Evolutionary conservation across 2,329 filamentous ascomycete genomes (phyloP).

Genomic region (Aspergillus costaricaensis): DNA sequence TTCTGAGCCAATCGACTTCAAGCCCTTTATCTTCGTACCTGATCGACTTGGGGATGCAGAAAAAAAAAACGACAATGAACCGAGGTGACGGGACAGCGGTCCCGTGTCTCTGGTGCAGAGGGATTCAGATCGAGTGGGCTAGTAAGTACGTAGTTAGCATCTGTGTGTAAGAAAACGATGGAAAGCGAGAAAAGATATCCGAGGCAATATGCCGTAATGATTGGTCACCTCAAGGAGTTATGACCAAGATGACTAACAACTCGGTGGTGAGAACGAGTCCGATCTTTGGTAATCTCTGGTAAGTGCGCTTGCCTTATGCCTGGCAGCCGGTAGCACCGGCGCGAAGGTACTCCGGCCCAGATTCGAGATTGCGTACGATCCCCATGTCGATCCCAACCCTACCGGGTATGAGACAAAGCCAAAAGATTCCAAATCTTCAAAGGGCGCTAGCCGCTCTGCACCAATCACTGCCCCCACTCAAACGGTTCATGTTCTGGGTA

Average conservation of each 20-base stretch:
- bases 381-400: slow-evolving; percentile 20
- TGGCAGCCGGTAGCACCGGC: neutral
- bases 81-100: neutral
- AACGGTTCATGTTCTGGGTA: slow-evolving; percentile 23
- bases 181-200: neutral
- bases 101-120: slow-evolving; percentile 9
- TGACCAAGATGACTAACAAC: neutral
- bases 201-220: neutral
- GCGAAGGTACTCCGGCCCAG: slow-evolving; percentile 4
- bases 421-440: slow-evolving; percentile 29
- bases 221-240: neutral
- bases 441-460: slow-evolving; percentile 16
- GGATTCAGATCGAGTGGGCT: neutral
- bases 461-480: slow-evolving; percentile 26
- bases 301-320: neutral
- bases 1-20: neutral
- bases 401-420: slow-evolving; percentile 19
- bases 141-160: neutral
- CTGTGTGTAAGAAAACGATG: slow-evolving; percentile 1
- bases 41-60: neutral
- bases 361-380: slow-evolving; percentile 18
- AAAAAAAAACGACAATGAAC: neutral
- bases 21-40: neutral
- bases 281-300: neutral
- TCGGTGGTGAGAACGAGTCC: neutral